Evolutionary conservation across 257 asterid genomes (phyloP).

Genomic region (Cordia subcordata): DNA sequence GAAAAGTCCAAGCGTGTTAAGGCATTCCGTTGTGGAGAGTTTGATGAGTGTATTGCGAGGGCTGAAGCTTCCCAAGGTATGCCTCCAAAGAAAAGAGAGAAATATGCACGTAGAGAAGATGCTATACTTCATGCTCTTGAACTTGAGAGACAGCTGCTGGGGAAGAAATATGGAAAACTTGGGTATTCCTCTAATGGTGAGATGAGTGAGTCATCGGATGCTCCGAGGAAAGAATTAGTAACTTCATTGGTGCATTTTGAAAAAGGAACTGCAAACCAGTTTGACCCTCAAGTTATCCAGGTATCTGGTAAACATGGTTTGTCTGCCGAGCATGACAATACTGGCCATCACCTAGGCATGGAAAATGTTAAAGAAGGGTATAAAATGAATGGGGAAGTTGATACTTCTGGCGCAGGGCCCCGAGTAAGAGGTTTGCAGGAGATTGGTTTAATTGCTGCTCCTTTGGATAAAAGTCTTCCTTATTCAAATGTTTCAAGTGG

Average conservation of each 20-base stretch:
- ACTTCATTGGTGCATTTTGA: constrained; percentile 40
- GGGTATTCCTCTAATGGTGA: constrained; percentile 46
- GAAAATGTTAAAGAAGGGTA: constrained; percentile 39
- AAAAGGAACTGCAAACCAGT: constrained; percentile 36
- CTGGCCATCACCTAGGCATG: constrained; percentile 24
- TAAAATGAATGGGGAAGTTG: constrained; percentile 58
- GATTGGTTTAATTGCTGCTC: constrained; percentile 62
- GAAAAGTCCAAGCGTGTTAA: constrained; percentile 98
- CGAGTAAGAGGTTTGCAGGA: constrained; percentile 89
- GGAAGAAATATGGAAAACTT: constrained; percentile 59
- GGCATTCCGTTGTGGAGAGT: constrained; percentile 94
- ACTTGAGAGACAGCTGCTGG: constrained; percentile 71
- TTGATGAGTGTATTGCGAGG: constrained; percentile 89
- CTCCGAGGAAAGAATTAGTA: constrained; percentile 18
- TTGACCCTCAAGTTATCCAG: constrained; percentile 30
- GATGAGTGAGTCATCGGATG: constrained; percentile 44
- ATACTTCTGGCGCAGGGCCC: constrained; percentile 47
- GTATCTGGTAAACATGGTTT: constrained; percentile 34
- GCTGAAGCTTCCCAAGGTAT: constrained; percentile 93
- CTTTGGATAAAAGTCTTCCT: constrained; percentile 43
- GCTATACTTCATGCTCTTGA: constrained; percentile 99
- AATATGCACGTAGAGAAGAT: constrained; percentile 98
- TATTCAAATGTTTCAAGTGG: constrained; percentile 20
- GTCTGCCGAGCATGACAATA: constrained; percentile 39
- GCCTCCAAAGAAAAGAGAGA: constrained; percentile 99